phyloP scores from a whole-genome alignment of 495 filamentous ascomycete genomes.

The Penicillium egyptiacum region DNA sequence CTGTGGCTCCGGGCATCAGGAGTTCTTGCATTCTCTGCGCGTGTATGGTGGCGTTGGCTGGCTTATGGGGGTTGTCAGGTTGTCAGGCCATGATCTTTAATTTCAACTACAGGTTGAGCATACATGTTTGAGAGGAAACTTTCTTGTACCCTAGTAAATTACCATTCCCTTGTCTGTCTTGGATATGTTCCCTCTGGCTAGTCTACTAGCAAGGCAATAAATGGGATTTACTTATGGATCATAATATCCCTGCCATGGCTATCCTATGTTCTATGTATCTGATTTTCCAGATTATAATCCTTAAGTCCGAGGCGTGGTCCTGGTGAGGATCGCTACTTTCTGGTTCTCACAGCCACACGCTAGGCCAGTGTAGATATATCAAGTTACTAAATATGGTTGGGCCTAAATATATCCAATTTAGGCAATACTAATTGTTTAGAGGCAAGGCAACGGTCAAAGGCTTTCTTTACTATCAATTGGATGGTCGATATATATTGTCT shows the following conservation, averaged over 20 bases:
- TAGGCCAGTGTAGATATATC: not conserved
- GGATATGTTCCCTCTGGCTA: not conserved
- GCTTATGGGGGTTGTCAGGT: slow-evolving; percentile 14
- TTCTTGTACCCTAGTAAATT: slow-evolving; percentile 2
- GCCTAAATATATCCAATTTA: not conserved
- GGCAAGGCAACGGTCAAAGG: not conserved
- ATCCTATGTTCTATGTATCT: not conserved
- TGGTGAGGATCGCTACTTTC: not conserved
- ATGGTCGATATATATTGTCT: not conserved
- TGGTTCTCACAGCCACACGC: not conserved
- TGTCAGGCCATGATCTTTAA: slow-evolving; percentile 12
- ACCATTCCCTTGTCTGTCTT: not conserved
- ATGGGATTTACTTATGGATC: not conserved
- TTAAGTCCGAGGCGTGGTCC: too few species aligned
- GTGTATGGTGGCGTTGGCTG: slow-evolving; percentile 25
- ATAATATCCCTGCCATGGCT: not conserved
- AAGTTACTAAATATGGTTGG: not conserved
- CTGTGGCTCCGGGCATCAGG: slow-evolving; percentile 2
- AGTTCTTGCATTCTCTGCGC: slow-evolving; percentile 26
- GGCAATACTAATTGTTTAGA: not conserved
- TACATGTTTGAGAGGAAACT: not conserved
- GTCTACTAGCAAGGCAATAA: not conserved
- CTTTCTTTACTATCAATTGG: not conserved
- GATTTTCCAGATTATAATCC: too few species aligned
- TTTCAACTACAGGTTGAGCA: slow-evolving; percentile 8